Base-by-base conservation (phyloP, 2,329 filamentous ascomycete species). In the Juglanconis juglandina region DNA sequence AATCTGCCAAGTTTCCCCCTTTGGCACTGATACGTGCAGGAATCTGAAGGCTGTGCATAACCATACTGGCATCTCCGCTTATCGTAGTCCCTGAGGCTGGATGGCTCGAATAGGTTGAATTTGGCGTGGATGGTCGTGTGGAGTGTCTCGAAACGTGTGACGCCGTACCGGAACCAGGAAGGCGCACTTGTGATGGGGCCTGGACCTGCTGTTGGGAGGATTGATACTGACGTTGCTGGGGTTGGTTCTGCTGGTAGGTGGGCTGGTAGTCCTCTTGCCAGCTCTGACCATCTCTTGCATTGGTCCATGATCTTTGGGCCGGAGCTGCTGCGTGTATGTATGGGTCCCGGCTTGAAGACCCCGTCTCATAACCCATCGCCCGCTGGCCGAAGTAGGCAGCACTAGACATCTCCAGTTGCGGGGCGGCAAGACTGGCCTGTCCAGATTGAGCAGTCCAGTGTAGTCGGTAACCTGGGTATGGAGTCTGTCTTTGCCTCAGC, bases 1-100 rank as follows among this genome's bases (percentile, higher is more conserved):
- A 92, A 69, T 95, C 90, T 9, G 91, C 84, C 66, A 96, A 73
- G 69, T 85, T 93, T 7, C 91, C 90, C 50, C 90, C 89, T 66
- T 82, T 86, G 39, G 87, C 80, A 68, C 88, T 92, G 70, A 96
- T 92, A 42, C 90, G 88, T 49, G 81, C 78, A 6, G 92, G 91
- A 46, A 96, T 87, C 68, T 89, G 86, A 42, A 94, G 78, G 69
- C 82, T 86, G 69, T 86, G 83, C 62, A 76, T 78, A 2, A 83
- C 79, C 71, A 86, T 76, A 34, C 74, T 74, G 4, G 77, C 74
- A 42, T 79, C 76, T 57, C 72, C 73, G 32, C 69, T 69, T 5
- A 75, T 72, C 3, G 73, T 65, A 11, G 71, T 65, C 55, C 69
- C 66, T 24, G 64, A 67, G 62, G 69, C 62, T 56, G 65, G 65